Conservation (phyloP, 2,329 filamentous ascomycete species). For the Aureobasidium mangrovei region DNA sequence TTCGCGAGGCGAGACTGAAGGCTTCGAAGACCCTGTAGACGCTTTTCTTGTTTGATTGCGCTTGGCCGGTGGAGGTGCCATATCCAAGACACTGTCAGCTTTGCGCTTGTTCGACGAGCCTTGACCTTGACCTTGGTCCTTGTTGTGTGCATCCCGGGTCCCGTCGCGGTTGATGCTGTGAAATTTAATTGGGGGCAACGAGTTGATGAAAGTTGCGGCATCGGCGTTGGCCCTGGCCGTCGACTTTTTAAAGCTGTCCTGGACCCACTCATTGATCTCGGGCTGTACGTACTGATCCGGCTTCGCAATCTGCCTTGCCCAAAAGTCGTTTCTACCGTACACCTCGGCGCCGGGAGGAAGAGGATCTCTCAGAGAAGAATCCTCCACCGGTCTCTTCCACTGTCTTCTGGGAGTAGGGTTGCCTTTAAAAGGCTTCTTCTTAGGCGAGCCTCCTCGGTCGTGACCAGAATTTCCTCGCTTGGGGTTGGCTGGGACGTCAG, state of each 20-base stretch:
- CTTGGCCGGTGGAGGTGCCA: not conserved
- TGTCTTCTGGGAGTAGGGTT: not conserved
- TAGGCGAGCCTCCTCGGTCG: not conserved
- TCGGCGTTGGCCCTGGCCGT: too few relatives aligned
- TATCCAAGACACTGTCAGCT: not conserved
- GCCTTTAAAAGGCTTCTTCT: too few relatives aligned
- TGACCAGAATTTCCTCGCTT: not conserved
- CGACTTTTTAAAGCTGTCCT: not conserved
- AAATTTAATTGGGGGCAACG: too few relatives aligned
- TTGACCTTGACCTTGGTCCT: not conserved
- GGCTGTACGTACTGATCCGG: not conserved
- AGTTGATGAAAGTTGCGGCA: too few relatives aligned
- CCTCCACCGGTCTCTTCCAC: not conserved
- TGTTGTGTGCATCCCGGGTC: too few relatives aligned
- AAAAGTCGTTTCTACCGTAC: constrained; percentile 4
- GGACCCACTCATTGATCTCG: not conserved
- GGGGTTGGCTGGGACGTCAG: not conserved
- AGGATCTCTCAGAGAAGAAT: not conserved
- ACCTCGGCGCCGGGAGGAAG: not conserved
- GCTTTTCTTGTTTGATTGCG: not conserved
- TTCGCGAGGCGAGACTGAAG: constrained; percentile 4
- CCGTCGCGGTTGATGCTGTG: too few relatives aligned
- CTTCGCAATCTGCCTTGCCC: not conserved
- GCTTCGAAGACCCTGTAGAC: not conserved
- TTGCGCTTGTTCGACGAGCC: not conserved